Conservation (phyloP, 371 early-diverging fungal genomes). For the Syncephalastrum racemosum region DNA sequence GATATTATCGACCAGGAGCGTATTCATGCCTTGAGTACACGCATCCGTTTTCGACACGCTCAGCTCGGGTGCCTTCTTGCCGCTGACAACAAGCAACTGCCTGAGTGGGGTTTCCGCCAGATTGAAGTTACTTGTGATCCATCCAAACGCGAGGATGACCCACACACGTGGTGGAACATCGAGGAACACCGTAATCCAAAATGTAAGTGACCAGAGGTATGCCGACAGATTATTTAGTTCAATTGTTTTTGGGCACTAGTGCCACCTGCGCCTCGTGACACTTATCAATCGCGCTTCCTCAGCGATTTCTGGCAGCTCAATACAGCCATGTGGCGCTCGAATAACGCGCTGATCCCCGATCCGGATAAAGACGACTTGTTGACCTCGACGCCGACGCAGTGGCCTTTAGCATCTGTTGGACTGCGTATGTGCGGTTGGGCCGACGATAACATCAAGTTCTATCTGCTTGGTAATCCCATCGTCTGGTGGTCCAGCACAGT, state of each 20-base stretch:
- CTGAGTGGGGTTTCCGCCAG: conserved; percentile 99
- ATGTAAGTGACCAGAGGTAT: conserved; percentile 33
- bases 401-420: conserved; percentile 93
- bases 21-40: conserved; percentile 81
- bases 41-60: conserved; percentile 85
- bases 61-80: conserved; percentile 81
- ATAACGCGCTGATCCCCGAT: conserved; percentile 98
- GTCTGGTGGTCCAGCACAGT: conserved; percentile 91
- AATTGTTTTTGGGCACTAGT: conserved; percentile 37
- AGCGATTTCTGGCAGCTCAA: conserved; percentile 93
- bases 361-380: conserved; percentile 93
- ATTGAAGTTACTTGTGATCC: conserved; percentile 91
- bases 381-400: conserved; percentile 89
- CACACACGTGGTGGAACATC: conserved; percentile 93
- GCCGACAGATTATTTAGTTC: background rate
- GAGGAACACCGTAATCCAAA: conserved; percentile 86
- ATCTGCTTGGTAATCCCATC: conserved; percentile 95
- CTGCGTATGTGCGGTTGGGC: conserved; percentile 98
- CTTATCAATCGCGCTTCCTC: conserved; percentile 78
- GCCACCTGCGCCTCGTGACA: conserved; percentile 57
- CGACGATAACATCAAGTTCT: conserved; percentile 88
- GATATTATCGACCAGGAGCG: conserved; percentile 38
- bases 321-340: conserved; percentile 96
- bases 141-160: conserved; percentile 54
- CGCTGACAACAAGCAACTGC: conserved; percentile 78